Evolutionary conservation across 192 early-diverging fungal species (phyloP).

Genomic region (Coemansia sp.): DNA sequence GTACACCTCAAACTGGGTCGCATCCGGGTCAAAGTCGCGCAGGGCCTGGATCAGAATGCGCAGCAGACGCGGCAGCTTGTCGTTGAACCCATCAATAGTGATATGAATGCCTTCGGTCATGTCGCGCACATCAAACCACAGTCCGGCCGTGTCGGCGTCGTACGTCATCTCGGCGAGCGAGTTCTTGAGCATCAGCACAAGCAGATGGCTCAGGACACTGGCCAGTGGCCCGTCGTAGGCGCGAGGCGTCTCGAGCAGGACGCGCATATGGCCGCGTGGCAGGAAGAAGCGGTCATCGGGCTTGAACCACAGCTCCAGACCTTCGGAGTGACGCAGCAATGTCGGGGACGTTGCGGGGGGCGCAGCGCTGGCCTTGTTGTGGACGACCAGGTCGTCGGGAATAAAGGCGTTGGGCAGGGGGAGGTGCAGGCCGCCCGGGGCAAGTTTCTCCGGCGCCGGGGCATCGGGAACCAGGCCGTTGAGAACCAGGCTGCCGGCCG

Average conservation of each 20-base stretch:
- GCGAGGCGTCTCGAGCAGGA: conserved; percentile 67
- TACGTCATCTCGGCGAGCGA: conserved; percentile 81
- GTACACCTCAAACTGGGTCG: conserved; percentile 70
- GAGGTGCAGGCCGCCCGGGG: conserved; percentile 60
- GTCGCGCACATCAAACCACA: conserved; percentile 69
- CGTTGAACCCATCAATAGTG: conserved; percentile 76
- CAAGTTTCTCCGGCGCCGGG: no score
- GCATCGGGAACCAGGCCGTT: no score
- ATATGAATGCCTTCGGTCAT: conserved; percentile 67
- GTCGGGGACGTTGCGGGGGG: conserved; percentile 10
- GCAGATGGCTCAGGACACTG: conserved; percentile 65
- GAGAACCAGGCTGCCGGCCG: no score
- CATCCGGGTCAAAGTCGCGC: conserved; percentile 56
- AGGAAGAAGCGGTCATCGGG: conserved; percentile 90
- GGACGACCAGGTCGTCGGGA: conserved; percentile 72
- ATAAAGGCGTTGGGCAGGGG: conserved; percentile 80
- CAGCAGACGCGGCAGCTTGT: conserved; percentile 71
- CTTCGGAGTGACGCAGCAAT: conserved; percentile 23
- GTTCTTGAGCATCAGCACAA: conserved; percentile 75
- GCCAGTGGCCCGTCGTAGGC: conserved; percentile 68
- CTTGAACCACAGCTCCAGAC: conserved; percentile 84
- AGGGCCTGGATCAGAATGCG: conserved; percentile 66
- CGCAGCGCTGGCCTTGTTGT: conserved; percentile 5
- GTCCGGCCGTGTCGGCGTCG: conserved; percentile 82
- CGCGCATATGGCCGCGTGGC: conserved; percentile 76